Evolutionary conservation across 1,284 basidiomycete species (phyloP).

Genomic region (Trichosporon sp.): DNA sequence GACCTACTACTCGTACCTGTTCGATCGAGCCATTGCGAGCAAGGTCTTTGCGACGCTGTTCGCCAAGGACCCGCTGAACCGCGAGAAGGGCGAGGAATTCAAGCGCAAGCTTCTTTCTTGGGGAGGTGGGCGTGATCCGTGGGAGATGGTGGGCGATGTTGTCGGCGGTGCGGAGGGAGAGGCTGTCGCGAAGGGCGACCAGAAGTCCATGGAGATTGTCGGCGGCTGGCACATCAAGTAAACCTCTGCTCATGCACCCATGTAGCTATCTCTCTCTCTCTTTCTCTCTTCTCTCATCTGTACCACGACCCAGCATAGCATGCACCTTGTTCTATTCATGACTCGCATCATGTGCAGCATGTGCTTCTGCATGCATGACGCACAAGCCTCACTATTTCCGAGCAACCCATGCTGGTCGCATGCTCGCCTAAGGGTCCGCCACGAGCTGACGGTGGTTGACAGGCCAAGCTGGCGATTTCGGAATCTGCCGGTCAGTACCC

Average conservation of each 20-base stretch:
- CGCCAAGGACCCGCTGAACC: conserved; percentile 56
- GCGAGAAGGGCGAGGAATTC: conserved; percentile 67
- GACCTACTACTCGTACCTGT: conserved; percentile 95
- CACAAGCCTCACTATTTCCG: neutral
- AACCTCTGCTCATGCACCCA: neutral
- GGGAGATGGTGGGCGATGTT: conserved; percentile 80
- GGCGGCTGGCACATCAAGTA: conserved; percentile 62
- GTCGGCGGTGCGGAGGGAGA: conserved; percentile 51
- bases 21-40: conserved; percentile 91
- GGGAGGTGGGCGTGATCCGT: conserved; percentile 89
- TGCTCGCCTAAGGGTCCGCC: neutral
- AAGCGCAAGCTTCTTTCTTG: conserved; percentile 68
- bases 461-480: neutral
- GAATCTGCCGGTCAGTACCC: neutral
- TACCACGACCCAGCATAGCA: neutral
- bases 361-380: neutral
- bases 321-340: neutral
- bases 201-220: conserved; percentile 77
- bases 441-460: neutral
- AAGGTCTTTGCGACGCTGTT: conserved; percentile 81
- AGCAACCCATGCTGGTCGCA: too few relatives aligned
- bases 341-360: neutral
- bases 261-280: neutral
- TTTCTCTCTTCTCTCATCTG: neutral
- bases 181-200: conserved; percentile 56